phyloP scores from a whole-genome alignment of 257 asterid genomes.

The Lithospermum erythrorhizon region DNA sequence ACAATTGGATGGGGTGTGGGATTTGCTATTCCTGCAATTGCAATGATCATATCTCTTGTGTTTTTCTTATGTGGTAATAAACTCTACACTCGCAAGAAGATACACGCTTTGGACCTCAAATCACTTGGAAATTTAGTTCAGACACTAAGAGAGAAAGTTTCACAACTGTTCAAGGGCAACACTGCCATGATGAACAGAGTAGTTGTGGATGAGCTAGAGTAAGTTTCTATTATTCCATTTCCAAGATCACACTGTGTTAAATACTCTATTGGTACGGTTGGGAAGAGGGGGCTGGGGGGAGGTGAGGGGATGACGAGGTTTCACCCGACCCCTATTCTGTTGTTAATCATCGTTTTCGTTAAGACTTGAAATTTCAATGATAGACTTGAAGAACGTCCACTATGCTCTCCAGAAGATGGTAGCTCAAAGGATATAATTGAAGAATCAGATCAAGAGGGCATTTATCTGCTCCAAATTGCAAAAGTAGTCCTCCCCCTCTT shows the following conservation, averaged over 20 bases:
- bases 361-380: conserved; percentile 6
- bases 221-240: conserved; percentile 20
- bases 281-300: no score
- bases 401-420: conserved; percentile 25
- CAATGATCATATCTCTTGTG: conserved; percentile 45
- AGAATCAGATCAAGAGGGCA: conserved; percentile 13
- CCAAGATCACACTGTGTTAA: neutral
- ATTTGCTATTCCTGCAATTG: conserved; percentile 61
- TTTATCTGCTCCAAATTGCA: conserved; percentile 24
- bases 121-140: conserved; percentile 23
- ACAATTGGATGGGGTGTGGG: conserved; percentile 87
- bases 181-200: conserved; percentile 14
- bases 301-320: neutral
- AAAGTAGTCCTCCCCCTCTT: conserved; percentile 41
- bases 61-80: conserved; percentile 53
- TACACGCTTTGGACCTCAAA: conserved; percentile 14
- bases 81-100: conserved; percentile 26
- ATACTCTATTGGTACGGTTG: neutral
- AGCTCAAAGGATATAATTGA: neutral
- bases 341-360: neutral
- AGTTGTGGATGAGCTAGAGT: conserved; percentile 56
- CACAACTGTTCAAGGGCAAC: conserved; percentile 27
- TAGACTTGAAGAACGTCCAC: conserved; percentile 50
- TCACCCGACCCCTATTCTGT: neutral
- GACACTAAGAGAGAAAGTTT: conserved; percentile 27